Percentiles rank a stretch among this genome's conserved stretches.
phyloP scores from a whole-genome alignment of 371 early-diverging fungal genomes.

The Nematocida sp. region DNA sequence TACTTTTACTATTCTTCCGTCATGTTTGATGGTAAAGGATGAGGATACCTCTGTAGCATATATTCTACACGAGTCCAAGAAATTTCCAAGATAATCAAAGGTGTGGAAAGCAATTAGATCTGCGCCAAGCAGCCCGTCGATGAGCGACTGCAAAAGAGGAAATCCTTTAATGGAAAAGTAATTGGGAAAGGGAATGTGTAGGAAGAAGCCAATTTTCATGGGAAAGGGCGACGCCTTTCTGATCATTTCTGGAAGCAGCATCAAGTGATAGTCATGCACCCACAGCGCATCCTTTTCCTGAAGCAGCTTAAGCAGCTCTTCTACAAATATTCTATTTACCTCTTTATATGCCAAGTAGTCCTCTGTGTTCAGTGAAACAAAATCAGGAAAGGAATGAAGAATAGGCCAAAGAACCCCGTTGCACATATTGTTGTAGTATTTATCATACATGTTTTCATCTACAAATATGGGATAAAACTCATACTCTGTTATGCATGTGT shows the following conservation, averaged over 20 bases:
- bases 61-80: constrained; percentile 83
- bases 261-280: constrained; percentile 99
- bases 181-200: constrained; percentile 95
- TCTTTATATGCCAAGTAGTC: constrained; percentile 88
- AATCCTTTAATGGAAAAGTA: constrained; percentile 83
- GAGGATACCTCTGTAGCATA: constrained; percentile 72
- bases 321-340: constrained; percentile 82
- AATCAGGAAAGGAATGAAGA: constrained; percentile 93
- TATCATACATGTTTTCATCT: constrained; percentile 83
- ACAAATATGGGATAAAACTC: constrained; percentile 90
- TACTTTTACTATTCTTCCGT: constrained; percentile 3
- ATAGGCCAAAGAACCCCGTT: constrained; percentile 90
- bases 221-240: constrained; percentile 69
- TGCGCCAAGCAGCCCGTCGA: constrained; percentile 78
- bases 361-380: constrained; percentile 80
- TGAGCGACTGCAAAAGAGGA: constrained; percentile 79
- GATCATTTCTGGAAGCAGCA: constrained; percentile 84
- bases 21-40: not conserved
- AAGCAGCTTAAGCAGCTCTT: constrained; percentile 73
- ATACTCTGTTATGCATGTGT: constrained; percentile 73
- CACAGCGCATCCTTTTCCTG: constrained; percentile 88
- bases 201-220: constrained; percentile 90
- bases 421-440: constrained; percentile 96
- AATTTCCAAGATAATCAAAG: constrained; percentile 95
- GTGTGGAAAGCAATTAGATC: constrained; percentile 96